Evolutionary conservation across 1,139 yeast species (phyloP).

Genomic region (Geotrichum armillariae): DNA sequence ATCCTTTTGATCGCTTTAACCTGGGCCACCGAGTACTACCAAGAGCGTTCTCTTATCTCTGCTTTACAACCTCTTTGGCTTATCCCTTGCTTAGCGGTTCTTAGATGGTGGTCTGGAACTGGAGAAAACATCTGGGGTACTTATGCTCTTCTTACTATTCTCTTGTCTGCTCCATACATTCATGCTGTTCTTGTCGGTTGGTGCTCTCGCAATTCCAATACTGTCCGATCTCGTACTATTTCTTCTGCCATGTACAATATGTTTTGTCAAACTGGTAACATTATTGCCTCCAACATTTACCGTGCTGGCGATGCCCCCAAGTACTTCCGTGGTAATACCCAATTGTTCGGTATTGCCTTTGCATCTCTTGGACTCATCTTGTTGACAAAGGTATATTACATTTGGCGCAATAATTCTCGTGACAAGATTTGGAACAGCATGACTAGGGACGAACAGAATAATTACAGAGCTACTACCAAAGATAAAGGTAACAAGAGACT

Average conservation of each 20-base stretch:
- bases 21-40: slow-evolving; percentile 45
- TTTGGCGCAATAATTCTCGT: slow-evolving; percentile 48
- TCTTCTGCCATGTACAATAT: slow-evolving; percentile 60
- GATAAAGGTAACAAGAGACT: slow-evolving; percentile 58
- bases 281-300: slow-evolving; percentile 54
- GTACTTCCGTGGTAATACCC: slow-evolving; percentile 55
- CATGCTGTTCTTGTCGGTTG: slow-evolving; percentile 60
- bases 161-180: slow-evolving; percentile 50
- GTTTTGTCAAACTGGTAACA: slow-evolving; percentile 55
- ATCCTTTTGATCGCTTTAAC: slow-evolving; percentile 44
- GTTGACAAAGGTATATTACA: slow-evolving; percentile 43
- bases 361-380: slow-evolving; percentile 30
- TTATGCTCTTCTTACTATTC: slow-evolving; percentile 49
- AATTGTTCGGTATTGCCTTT: slow-evolving; percentile 43
- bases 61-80: slow-evolving; percentile 42
- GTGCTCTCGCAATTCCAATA: slow-evolving; percentile 61
- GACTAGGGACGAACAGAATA: slow-evolving; percentile 48
- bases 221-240: slow-evolving; percentile 58
- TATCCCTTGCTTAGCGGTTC: slow-evolving; percentile 42
- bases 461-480: slow-evolving; percentile 46
- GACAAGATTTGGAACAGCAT: slow-evolving; percentile 49
- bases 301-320: slow-evolving; percentile 55
- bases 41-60: slow-evolving; percentile 41
- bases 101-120: slow-evolving; percentile 54
- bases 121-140: slow-evolving; percentile 53